Percentiles rank a stretch among this genome's conserved stretches.
Conservation (phyloP, 495 filamentous ascomycete genomes). For the Cryomyces minteri region DNA sequence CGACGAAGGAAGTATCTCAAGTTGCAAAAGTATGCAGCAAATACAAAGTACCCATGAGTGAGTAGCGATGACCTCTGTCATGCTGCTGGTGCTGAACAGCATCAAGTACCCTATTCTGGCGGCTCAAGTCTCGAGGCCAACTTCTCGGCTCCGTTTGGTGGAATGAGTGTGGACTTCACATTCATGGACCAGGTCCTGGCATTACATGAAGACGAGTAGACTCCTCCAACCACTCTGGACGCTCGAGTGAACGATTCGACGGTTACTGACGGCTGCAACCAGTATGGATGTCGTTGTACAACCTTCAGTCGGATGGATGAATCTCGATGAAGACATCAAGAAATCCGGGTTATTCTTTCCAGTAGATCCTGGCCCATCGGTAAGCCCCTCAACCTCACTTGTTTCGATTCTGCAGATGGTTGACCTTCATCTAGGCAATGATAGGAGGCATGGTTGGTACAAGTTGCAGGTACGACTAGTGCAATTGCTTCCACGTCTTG, state of each 20-base stretch:
- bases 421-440: constrained; percentile 9
- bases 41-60: constrained; percentile 61
- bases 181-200: constrained; percentile 68
- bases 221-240: neutral
- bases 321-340: constrained; percentile 62
- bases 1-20: constrained; percentile 53
- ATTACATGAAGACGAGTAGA: constrained; percentile 54
- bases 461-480: constrained; percentile 31
- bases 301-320: constrained; percentile 81
- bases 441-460: constrained; percentile 56
- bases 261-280: constrained; percentile 1
- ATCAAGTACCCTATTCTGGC: constrained; percentile 54
- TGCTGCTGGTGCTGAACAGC: neutral
- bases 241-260: neutral
- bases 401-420: neutral
- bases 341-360: constrained; percentile 74
- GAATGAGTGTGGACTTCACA: constrained; percentile 76
- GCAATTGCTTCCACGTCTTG: neutral
- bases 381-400: constrained; percentile 6
- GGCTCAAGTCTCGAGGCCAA: constrained; percentile 79
- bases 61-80: constrained; percentile 3
- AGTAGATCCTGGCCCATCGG: constrained; percentile 51
- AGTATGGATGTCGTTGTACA: constrained; percentile 80
- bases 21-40: constrained; percentile 70
- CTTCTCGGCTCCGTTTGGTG: constrained; percentile 70